These are phyloP conservation scores for Hypholoma fasciculare DNA, from an alignment of 768 basidiomycete species.

Conservation along the genomic window DNA sequence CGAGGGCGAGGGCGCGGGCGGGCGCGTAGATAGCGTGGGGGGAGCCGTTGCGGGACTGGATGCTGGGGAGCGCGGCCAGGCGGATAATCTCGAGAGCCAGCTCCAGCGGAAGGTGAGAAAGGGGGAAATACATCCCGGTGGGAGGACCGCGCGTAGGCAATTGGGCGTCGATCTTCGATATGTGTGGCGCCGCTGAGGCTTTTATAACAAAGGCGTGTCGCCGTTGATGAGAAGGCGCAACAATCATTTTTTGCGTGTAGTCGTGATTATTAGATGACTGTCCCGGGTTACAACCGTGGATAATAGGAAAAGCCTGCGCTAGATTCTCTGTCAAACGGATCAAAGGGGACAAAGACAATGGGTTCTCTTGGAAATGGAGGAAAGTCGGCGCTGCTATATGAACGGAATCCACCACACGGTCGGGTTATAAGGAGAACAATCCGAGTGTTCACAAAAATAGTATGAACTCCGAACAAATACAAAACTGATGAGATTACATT, in stretches of 20 bases:
- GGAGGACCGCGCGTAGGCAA: not conserved
- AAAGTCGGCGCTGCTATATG: too few species aligned
- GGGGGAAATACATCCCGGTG: constrained; percentile 11
- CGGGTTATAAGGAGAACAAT: too few species aligned
- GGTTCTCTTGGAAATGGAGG: too few species aligned
- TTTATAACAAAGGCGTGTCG: not conserved
- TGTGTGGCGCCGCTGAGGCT: not conserved
- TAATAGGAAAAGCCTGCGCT: not conserved
- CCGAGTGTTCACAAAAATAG: too few species aligned
- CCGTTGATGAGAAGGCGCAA: not conserved
- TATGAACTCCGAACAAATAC: too few species aligned
- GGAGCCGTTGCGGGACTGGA: not conserved
- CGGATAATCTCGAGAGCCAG: constrained; percentile 34
- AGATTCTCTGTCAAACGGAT: too few species aligned
- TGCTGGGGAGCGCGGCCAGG: constrained; percentile 28
- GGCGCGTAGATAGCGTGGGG: constrained; percentile 20
- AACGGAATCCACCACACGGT: too few species aligned
- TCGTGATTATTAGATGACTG: not conserved
- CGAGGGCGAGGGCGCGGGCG: constrained; percentile 30
- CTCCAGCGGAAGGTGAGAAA: constrained; percentile 32
- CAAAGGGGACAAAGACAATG: not conserved
- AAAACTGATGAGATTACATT: too few species aligned
- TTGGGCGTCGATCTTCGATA: not conserved
- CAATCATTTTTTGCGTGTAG: not conserved
- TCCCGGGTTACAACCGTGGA: not conserved